Evolutionary conservation across 352 stramenopile species (phyloP), one percentile per base, ranked within the genome.

Genomic region (Globisporangium emineosum): DNA sequence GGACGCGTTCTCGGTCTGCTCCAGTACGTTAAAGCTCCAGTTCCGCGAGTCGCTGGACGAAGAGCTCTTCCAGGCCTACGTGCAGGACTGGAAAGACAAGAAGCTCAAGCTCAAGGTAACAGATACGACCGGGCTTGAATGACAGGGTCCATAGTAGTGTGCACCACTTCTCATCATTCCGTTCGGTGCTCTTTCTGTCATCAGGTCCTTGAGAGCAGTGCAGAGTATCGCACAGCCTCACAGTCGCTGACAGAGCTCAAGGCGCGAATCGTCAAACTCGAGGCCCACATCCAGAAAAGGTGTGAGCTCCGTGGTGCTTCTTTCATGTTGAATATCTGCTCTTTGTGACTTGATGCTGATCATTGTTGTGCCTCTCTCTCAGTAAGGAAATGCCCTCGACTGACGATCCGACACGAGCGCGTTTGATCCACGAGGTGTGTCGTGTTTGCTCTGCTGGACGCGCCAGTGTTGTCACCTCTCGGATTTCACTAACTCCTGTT

Each of bases 51-150:
- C 62, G 3, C 52, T 90, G 21, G 81, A 90, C 35, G 69, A 82
- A 45, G 78, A 90, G 45, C 58, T 90, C 12, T 88, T 90, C 51
- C 65, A 72, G 23, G 81, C 78, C 7, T 86, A 90, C 50, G 55
- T 82, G 7, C 50, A 72, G 15, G 80, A 90, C 53, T 87, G 73
- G 78, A 73, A 51, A 8, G 49, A 65, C 43, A 79, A 79, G 54
- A 53, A 58, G 13, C 54, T 63, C 3, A 45, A 55, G 17, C 32
- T 79, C 27, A 58, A 77, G 74, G 77, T 83, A 37, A 37, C 13
- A 21, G 3, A 37, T 37, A 37, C 6, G 19, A 13, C 17, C 27
- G 12, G 2, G 6, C 29, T 32, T 29, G 7, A 3, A 1, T 1
- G 23, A 23, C 1, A 55, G 13, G 21, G 2, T 21, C 17, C 19